These are phyloP conservation scores for Hortaea sp. DNA, from an alignment of 2,329 filamentous ascomycete genomes.

Conservation along the genomic window DNA sequence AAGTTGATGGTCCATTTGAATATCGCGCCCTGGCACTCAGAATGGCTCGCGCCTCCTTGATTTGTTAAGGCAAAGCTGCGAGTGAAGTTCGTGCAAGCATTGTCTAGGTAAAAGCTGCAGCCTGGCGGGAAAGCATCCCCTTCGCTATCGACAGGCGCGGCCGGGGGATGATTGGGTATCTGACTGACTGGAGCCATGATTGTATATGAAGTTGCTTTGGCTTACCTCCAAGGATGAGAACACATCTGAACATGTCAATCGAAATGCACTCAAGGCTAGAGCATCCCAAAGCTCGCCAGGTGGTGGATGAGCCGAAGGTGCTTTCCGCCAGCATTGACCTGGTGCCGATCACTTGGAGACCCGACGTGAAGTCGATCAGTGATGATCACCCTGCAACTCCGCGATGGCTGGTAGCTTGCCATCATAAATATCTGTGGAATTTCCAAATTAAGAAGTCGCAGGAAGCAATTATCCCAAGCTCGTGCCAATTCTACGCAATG, in stretches of 20 bases:
- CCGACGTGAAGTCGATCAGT: too few relatives aligned
- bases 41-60: neutral
- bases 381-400: too few relatives aligned
- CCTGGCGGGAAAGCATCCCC: slow-evolving; percentile 7
- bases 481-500: too few relatives aligned
- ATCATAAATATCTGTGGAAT: too few relatives aligned
- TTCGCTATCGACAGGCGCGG: slow-evolving; percentile 3
- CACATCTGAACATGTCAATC: neutral
- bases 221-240: neutral
- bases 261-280: neutral
- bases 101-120: slow-evolving; percentile 6
- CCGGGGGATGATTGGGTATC: slow-evolving; percentile 6
- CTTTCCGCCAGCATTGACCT: too few relatives aligned
- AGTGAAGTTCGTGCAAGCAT: slow-evolving; percentile 4
- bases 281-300: neutral
- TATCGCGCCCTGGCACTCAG: neutral
- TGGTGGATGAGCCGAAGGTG: neutral
- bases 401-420: too few relatives aligned
- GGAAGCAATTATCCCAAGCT: too few relatives aligned
- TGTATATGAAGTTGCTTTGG: neutral
- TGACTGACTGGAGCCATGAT: slow-evolving; percentile 6
- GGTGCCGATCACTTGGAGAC: too few relatives aligned
- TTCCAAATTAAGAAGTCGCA: too few relatives aligned
- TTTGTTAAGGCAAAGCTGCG: slow-evolving; percentile 5
- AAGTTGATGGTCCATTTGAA: neutral